Conservation (phyloP, 2,329 filamentous ascomycete species). For the Myriosclerotinia duriaeana region DNA sequence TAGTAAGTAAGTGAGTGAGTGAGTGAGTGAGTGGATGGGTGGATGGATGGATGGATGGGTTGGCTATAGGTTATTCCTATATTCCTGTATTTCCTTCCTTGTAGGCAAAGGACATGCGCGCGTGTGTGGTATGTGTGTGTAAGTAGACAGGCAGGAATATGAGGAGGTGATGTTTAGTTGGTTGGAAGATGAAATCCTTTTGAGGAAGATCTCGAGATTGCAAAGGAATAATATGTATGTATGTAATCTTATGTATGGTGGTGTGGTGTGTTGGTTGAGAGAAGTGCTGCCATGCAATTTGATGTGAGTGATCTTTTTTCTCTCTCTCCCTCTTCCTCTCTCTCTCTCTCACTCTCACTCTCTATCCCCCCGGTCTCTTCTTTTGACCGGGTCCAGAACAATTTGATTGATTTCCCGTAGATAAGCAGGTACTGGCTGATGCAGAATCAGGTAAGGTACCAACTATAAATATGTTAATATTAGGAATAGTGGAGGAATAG, state of each 20-base stretch:
- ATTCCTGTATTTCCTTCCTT: not conserved
- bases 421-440: constrained; percentile 7
- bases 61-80: not conserved
- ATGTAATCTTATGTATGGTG: not conserved
- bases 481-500: constrained; percentile 1
- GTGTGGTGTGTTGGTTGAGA: not conserved
- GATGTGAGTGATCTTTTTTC: not conserved
- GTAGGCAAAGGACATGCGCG: not conserved
- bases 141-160: not conserved
- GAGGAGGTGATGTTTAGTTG: no score
- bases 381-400: constrained; percentile 11
- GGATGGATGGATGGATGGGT: not conserved
- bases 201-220: no score
- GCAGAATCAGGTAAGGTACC: constrained; percentile 15
- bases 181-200: no score
- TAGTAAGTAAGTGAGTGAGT: not conserved
- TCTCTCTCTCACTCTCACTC: not conserved
- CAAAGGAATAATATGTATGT: not conserved
- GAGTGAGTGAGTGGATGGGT: not conserved
- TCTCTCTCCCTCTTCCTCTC: not conserved
- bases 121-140: not conserved
- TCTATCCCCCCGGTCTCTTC: not conserved
- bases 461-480: constrained; percentile 16
- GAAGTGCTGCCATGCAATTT: not conserved
- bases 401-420: not conserved